Evolutionary conservation across 2,329 filamentous ascomycete species (phyloP).

Genomic region (Scleromitrula shiraiana): DNA sequence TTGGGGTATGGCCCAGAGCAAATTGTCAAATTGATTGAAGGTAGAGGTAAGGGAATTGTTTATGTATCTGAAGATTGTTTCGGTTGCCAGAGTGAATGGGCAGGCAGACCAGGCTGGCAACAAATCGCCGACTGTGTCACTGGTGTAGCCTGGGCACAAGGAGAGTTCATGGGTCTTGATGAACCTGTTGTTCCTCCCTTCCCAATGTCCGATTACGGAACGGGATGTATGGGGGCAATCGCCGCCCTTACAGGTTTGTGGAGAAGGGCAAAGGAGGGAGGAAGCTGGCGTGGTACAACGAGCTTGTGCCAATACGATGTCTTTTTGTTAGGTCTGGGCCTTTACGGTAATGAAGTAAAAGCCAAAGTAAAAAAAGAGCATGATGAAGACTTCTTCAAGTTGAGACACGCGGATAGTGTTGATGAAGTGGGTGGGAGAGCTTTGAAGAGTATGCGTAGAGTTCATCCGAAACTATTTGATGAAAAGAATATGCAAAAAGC

Average conservation of each 20-base stretch:
- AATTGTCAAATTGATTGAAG: constrained; percentile 43
- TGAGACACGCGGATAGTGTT: constrained; percentile 28
- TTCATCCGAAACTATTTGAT: constrained; percentile 28
- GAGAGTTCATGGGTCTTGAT: constrained; percentile 50
- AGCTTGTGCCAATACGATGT: constrained; percentile 63
- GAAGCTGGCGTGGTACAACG: constrained; percentile 57
- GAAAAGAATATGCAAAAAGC: constrained; percentile 23
- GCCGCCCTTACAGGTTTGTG: constrained; percentile 57
- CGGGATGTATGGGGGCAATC: constrained; percentile 63
- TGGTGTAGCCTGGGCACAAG: constrained; percentile 36
- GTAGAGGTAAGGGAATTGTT: constrained; percentile 53
- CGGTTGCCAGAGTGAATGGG: constrained; percentile 57
- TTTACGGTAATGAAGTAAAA: constrained; percentile 47
- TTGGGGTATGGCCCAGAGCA: constrained; percentile 54
- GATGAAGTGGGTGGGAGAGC: constrained; percentile 26
- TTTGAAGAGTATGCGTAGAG: constrained; percentile 24
- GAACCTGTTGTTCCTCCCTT: constrained; percentile 61
- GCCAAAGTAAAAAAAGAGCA: constrained; percentile 23
- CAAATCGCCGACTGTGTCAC: constrained; percentile 52
- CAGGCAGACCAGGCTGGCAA: constrained; percentile 59
- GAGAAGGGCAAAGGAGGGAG: constrained; percentile 52
- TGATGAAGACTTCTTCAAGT: constrained; percentile 21
- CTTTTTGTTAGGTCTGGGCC: constrained; percentile 52
- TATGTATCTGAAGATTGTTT: constrained; percentile 69
- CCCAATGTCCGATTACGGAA: constrained; percentile 59